These are phyloP conservation scores for Sporothrix luriei DNA, from an alignment of 2,329 filamentous ascomycete genomes.

Conservation along the genomic window DNA sequence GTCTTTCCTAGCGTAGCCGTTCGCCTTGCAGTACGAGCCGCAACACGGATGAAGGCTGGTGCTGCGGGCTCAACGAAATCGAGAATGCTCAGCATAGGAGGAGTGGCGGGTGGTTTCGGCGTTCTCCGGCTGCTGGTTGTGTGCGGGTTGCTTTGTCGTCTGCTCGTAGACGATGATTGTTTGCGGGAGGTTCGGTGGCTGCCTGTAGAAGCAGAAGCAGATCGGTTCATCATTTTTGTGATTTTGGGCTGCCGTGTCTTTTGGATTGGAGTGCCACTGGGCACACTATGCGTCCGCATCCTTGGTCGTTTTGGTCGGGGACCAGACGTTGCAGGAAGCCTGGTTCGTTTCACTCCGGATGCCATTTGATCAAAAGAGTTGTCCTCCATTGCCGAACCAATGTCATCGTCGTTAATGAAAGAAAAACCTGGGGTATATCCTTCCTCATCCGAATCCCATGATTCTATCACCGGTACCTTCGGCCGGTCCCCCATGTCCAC, in stretches of 20 bases:
- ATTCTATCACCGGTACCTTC: background rate
- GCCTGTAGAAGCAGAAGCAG: conserved; percentile 60
- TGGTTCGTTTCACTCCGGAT: conserved; percentile 48
- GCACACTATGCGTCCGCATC: conserved; percentile 40
- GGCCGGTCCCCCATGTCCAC: conserved; percentile 18
- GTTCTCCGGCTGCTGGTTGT: background rate
- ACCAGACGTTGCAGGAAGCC: conserved; percentile 39
- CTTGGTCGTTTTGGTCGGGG: conserved; percentile 42
- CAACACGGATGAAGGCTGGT: conserved; percentile 63
- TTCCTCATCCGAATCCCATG: conserved; percentile 27
- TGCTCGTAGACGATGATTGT: background rate
- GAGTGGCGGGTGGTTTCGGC: conserved; percentile 26
- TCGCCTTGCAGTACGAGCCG: conserved; percentile 58
- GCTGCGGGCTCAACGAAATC: conserved; percentile 58
- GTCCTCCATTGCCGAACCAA: conserved; percentile 54
- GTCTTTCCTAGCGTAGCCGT: conserved; percentile 55
- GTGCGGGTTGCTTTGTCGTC: background rate
- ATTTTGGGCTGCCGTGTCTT: conserved; percentile 43
- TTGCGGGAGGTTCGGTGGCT: conserved; percentile 45
- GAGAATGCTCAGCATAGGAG: conserved; percentile 62
- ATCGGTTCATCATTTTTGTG: conserved; percentile 40
- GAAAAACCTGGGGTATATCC: conserved; percentile 33
- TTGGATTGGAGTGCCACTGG: conserved; percentile 39
- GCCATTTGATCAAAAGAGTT: conserved; percentile 57
- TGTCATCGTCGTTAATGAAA: conserved; percentile 53